phyloP scores from a whole-genome alignment of 176 grass and related monocot species.

The Pontederia crassipes region DNA sequence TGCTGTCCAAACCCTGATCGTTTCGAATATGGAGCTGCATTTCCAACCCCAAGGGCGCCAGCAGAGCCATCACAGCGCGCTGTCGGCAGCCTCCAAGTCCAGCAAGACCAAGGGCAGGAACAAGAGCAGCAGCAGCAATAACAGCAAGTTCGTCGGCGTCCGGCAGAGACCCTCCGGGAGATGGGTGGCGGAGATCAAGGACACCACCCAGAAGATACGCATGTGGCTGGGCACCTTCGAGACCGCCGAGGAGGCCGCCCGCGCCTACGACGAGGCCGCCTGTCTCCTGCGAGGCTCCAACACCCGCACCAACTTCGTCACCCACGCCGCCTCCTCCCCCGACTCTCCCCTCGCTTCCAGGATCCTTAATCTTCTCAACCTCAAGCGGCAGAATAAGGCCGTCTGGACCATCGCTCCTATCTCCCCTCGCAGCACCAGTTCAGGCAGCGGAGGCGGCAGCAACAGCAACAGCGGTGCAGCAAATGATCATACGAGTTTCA shows the following conservation, averaged over 20 bases:
- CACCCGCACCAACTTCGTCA: conserved; percentile 72
- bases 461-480: conserved; percentile 16
- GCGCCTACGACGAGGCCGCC: conserved; percentile 69
- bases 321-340: conserved; percentile 29
- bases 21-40: conserved; percentile 51
- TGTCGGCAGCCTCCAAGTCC: conserved; percentile 21
- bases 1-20: neutral
- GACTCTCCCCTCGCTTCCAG: conserved; percentile 57
- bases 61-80: conserved; percentile 17
- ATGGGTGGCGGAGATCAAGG: conserved; percentile 98
- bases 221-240: conserved; percentile 98
- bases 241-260: conserved; percentile 49
- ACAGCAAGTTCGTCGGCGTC: conserved; percentile 73
- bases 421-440: neutral
- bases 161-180: conserved; percentile 60
- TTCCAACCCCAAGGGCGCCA: conserved; percentile 35
- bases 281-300: conserved; percentile 76
- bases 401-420: conserved; percentile 1
- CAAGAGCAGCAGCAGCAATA: conserved; percentile 44
- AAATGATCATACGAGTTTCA: conserved; percentile 6
- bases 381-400: conserved; percentile 65
- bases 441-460: conserved; percentile 4
- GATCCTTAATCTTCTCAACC: conserved; percentile 62
- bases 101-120: conserved; percentile 14
- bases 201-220: conserved; percentile 87